Evolutionary conservation across 2,329 filamentous ascomycete genomes (phyloP).

Genomic region (Parascedosporium putredinis): DNA sequence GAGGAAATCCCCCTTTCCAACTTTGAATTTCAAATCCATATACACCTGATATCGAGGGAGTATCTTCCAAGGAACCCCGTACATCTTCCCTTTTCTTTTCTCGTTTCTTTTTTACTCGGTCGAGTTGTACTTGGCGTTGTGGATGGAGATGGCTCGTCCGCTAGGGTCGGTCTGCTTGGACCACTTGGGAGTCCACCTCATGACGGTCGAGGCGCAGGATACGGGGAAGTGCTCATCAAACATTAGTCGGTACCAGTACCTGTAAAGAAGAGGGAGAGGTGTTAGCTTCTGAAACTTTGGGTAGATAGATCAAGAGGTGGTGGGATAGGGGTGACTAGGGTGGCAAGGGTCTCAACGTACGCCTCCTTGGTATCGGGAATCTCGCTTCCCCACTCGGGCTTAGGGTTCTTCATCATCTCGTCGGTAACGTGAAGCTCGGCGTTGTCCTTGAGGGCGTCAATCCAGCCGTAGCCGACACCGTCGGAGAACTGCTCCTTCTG

Average conservation of each 20-base stretch:
- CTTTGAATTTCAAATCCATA: no score
- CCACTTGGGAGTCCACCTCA: constrained; percentile 97
- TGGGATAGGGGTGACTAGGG: no score
- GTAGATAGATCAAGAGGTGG: no score
- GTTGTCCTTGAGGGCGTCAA: constrained; percentile 91
- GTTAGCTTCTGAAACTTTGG: constrained; percentile 18
- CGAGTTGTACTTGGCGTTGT: constrained; percentile 62
- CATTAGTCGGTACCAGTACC: constrained; percentile 96
- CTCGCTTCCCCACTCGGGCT: constrained; percentile 88
- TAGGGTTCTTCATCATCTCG: constrained; percentile 97
- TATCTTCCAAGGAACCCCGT: background rate
- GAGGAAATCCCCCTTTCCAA: no score
- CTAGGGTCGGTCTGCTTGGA: constrained; percentile 92
- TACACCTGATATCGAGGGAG: no score
- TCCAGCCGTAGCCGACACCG: constrained; percentile 98
- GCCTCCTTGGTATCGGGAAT: constrained; percentile 96
- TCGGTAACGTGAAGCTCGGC: constrained; percentile 84
- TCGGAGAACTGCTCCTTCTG: constrained; percentile 99
- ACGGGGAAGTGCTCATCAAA: constrained; percentile 98
- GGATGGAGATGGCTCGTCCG: constrained; percentile 71
- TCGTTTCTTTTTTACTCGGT: constrained; percentile 16
- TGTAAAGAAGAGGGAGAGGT: constrained; percentile 22
- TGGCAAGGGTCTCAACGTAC: no score
- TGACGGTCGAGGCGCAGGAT: constrained; percentile 82
- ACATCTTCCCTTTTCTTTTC: no score